A percentile compares a stretch with the other conserved stretches of the same genome.
phyloP scores from a whole-genome alignment of 164 flowering plant species.

The Nymphaea thermarum region DNA sequence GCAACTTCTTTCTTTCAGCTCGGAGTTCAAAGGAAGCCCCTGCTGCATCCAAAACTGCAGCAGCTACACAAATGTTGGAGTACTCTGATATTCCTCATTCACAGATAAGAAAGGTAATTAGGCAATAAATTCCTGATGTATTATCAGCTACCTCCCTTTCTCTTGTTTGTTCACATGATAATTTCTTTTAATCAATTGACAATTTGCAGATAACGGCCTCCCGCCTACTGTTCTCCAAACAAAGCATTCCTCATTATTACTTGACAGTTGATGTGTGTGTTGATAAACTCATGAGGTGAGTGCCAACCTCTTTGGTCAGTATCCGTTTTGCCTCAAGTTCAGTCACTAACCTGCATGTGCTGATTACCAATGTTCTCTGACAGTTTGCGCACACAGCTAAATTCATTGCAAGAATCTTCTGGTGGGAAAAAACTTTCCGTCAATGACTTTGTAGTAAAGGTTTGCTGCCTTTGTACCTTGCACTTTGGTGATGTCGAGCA shows the following conservation, averaged over 20 bases:
- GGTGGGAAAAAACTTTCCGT: constrained; percentile 84
- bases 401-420: constrained; percentile 78
- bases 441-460: constrained; percentile 97
- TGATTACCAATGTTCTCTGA: neutral
- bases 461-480: constrained; percentile 9
- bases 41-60: constrained; percentile 28
- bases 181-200: neutral
- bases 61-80: constrained; percentile 29
- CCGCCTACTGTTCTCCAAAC: constrained; percentile 78
- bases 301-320: constrained; percentile 6
- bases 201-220: constrained; percentile 73
- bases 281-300: constrained; percentile 89
- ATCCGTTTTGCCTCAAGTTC: neutral
- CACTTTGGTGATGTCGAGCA: no score
- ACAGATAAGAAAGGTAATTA: constrained; percentile 83
- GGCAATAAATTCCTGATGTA: neutral
- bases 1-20: constrained; percentile 26
- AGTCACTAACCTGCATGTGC: neutral
- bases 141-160: neutral
- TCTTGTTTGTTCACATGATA: neutral
- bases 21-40: constrained; percentile 48
- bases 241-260: constrained; percentile 95
- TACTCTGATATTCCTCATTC: constrained; percentile 72
- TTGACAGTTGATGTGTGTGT: constrained; percentile 80
- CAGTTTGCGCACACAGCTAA: constrained; percentile 71